Percentiles rank a stretch among this genome's conserved stretches.
Conservation (phyloP, 306 rosid species). For the Medicago lupulina region DNA sequence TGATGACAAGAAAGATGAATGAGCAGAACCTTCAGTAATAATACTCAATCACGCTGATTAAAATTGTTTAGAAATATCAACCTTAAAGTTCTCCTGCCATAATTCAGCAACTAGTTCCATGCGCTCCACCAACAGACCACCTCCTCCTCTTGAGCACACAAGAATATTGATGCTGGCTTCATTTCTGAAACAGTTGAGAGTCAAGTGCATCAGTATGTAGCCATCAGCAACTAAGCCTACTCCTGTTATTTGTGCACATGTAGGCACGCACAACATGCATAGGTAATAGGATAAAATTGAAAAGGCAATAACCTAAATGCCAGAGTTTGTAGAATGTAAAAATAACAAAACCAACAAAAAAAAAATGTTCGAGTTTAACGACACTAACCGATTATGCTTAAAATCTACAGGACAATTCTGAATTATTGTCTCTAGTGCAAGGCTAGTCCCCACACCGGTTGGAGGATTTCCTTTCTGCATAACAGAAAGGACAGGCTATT, state of each 20-base stretch:
- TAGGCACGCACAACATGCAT: background rate
- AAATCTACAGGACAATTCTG: constrained; percentile 71
- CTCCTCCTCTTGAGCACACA: constrained; percentile 97
- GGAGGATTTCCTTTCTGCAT: constrained; percentile 82
- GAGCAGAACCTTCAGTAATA: constrained; percentile 37
- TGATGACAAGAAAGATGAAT: constrained; percentile 51
- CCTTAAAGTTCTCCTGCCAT: constrained; percentile 92
- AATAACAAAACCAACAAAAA: constrained; percentile 32
- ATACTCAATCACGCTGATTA: constrained; percentile 28
- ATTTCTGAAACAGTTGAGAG: constrained; percentile 57
- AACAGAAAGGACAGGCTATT: constrained; percentile 31
- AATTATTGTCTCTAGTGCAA: constrained; percentile 90
- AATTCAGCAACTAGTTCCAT: constrained; percentile 90
- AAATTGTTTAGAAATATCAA: constrained; percentile 43
- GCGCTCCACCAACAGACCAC: constrained; percentile 83
- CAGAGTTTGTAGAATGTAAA: constrained; percentile 31
- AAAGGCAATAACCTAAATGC: constrained; percentile 25
- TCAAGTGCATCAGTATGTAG: constrained; percentile 8
- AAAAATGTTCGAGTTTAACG: constrained; percentile 21
- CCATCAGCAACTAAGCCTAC: constrained; percentile 22
- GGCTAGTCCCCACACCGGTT: constrained; percentile 88
- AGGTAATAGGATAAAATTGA: background rate
- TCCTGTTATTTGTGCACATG: constrained; percentile 12
- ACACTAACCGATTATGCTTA: constrained; percentile 70
- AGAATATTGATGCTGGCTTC: constrained; percentile 72